Evolutionary conservation across 495 filamentous ascomycete genomes (phyloP), one percentile per base, ranked within the genome.

Genomic region (Xylaria telfairii): DNA sequence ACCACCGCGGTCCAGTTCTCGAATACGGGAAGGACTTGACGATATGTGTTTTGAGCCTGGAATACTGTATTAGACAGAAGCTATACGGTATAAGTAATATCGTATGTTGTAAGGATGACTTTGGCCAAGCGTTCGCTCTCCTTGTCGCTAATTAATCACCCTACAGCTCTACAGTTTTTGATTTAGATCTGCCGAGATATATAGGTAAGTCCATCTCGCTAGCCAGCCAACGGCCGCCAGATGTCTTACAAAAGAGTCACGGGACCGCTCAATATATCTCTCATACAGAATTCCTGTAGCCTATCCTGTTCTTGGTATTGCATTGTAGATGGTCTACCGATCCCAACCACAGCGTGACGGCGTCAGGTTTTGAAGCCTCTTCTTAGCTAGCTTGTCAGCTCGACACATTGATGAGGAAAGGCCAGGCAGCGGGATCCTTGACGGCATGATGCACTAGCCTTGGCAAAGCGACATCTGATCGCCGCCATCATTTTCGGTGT

Each of bases 371-470:
- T 54, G 57, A 63, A 69, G 57, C 57, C 56, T 69, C 57, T 69
- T 63, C 67, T 68, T 44, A 69, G 59, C 67, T 63, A 34, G 47
- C 46, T 39, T 32, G 67, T 63, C 59, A 61, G 46, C 67, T 63
- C 59, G 57, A 41, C 67, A 51, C 67, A 26, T 69, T 60, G 44
- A 54, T 24, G 46, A 53, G 37, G 54, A 24, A 21, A 62, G 41
- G 46, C 47, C 34, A 63, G 47, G 63, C 47, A 41, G 17, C 24
- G 49, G 30, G 41, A 54, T 62, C 30, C 67, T 69, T 69, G 67
- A 59, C 67, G 49, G 24, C 26, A 53, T 63, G 44, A 69, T 69
- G 67, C 67, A 63, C 17, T 46, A 63, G 37, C 46, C 59, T 66
- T 53, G 64, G 47, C 47, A 41, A 42, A 28, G 8, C 12, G 37